Base-by-base conservation (phyloP, 1,284 basidiomycete genomes). In the Schizophyllum amplum region DNA sequence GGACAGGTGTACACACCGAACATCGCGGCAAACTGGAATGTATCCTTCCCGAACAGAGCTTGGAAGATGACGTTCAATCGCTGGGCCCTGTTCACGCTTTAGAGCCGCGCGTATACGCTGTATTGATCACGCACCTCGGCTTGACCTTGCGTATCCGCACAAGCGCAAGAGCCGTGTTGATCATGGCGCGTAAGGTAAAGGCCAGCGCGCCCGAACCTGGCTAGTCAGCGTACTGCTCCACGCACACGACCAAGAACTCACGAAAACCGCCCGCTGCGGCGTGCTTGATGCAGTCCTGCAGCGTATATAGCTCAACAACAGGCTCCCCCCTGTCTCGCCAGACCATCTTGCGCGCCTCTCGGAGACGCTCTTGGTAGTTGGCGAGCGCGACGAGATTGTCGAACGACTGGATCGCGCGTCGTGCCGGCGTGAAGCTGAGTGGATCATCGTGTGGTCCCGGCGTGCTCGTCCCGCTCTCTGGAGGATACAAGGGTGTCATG, bases 291-390 rank as follows among this genome's bases (percentile, higher is more conserved):
- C 90, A 90, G 57, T 87, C 82, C 69, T 84, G 81, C 21, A 89
- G 63, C 60, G 85, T 84, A 46, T 76, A 67, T 5, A 95, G 71
- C 60, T 91, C 83, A 1, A 82, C 80, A 0, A 84, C 83, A 47
- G 84, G 83, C 70, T 94, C 87, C 4, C 90, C 91, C 62, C 82
- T 75, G 62, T 89, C 84, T 33, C 93, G 78, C 92, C 93, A 96
- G 1, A 96, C 83, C 65, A 92, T 85, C 67, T 81, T 85, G 49
- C 82, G 75, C 0, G 90, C 86, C 57, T 85, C 86, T 59, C 73
- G 78, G 47, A 91, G 74, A 1, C 79, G 72, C 59, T 87, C 83
- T 64, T 90, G 87, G 68, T 90, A 84, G 67, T 91, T 90, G 9
- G 88, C 87, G 51, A 91, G 78, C 17, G 83, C 86, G 52, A 91